Conservation (phyloP, 306 rosid species). For the Hippophae gyantsensis region DNA sequence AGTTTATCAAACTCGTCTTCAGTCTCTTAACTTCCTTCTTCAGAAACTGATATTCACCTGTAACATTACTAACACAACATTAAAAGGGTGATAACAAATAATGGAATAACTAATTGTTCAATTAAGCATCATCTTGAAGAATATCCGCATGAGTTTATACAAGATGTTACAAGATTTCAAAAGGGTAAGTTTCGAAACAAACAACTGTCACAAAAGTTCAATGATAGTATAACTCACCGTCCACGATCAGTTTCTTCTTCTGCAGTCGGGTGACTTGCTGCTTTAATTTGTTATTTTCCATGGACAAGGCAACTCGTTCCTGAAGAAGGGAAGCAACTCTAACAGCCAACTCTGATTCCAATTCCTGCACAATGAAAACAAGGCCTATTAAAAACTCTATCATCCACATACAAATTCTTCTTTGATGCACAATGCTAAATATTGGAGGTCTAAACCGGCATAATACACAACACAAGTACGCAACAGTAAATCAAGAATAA, state of each 20-base stretch:
- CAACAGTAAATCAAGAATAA: not conserved
- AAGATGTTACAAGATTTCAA: no score
- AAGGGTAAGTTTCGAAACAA: not conserved
- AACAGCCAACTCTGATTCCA: constrained; percentile 30
- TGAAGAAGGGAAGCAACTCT: constrained; percentile 34
- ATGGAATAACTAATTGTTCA: no score
- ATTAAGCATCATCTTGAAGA: not conserved
- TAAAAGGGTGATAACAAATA: not conserved
- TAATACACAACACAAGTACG: not conserved
- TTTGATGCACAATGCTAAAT: not conserved
- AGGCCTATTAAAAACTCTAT: not conserved
- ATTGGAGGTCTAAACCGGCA: not conserved
- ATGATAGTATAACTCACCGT: constrained; percentile 20
- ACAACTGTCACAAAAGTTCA: not conserved
- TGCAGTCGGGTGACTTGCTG: constrained; percentile 31
- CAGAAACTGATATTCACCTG: constrained; percentile 31
- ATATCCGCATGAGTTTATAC: not conserved
- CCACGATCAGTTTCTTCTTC: constrained; percentile 26
- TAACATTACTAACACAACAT: not conserved
- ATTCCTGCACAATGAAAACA: constrained; percentile 21
- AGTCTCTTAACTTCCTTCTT: constrained; percentile 21
- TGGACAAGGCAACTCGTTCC: constrained; percentile 30
- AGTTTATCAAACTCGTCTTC: constrained; percentile 14
- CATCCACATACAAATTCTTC: constrained; percentile 4
- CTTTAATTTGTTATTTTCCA: constrained; percentile 33